These are phyloP conservation scores for Pleurozium schreberi DNA, from an alignment of 225 moss, liverwort and hornwort genomes.

Conservation along the genomic window DNA sequence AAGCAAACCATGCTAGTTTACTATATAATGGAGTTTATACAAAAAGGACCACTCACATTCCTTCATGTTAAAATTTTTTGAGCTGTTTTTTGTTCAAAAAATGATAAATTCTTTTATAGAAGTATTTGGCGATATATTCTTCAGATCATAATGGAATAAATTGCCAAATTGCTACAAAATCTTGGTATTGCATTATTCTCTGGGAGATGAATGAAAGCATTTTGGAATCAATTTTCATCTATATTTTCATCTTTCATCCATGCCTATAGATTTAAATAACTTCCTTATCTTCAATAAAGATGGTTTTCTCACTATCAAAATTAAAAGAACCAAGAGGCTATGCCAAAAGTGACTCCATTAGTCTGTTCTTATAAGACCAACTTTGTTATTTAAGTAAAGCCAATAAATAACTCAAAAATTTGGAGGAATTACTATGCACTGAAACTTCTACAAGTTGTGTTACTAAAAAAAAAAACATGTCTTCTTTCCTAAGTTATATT, in stretches of 20 bases:
- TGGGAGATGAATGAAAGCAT: too few species aligned
- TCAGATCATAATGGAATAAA: too few species aligned
- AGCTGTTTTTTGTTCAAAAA: too few species aligned
- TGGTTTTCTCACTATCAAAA: not conserved
- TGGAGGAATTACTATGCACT: not conserved
- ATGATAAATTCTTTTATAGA: too few species aligned
- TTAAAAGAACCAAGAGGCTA: not conserved
- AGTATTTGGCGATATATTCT: too few species aligned
- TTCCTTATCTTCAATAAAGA: not conserved
- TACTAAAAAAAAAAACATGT: not conserved
- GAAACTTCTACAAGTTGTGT: not conserved
- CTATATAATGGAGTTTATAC: too few species aligned
- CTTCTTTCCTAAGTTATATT: not conserved
- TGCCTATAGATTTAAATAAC: not conserved
- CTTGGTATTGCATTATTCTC: too few species aligned
- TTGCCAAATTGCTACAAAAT: too few species aligned
- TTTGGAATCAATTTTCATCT: not conserved
- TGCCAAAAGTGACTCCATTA: rapidly evolving
- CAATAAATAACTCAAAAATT: not conserved
- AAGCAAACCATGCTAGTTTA: too few species aligned
- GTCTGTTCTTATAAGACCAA: rapidly evolving
- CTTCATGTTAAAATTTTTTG: too few species aligned
- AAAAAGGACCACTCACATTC: too few species aligned
- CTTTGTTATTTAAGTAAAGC: not conserved
- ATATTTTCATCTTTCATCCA: not conserved